These are phyloP conservation scores for Claviceps sp. DNA, from an alignment of 2,329 filamentous ascomycete genomes.

Conservation along the genomic window DNA sequence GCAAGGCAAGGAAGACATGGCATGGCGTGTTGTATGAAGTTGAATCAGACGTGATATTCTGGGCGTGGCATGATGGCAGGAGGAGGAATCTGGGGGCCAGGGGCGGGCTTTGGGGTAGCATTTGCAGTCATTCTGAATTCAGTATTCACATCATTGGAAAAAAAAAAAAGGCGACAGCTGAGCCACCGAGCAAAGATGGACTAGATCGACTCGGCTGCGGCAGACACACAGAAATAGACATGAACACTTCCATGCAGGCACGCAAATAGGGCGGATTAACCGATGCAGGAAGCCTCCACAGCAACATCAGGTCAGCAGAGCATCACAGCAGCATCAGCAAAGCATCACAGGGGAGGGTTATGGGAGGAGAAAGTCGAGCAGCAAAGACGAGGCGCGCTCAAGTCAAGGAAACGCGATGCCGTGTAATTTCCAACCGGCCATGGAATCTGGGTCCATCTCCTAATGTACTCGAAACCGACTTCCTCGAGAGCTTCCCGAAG, in stretches of 20 bases:
- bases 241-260: background rate
- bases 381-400: background rate
- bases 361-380: background rate
- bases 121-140: background rate
- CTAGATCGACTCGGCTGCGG: background rate
- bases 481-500: background rate
- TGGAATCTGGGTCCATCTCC: background rate
- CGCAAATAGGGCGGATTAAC: background rate
- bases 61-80: too few species aligned
- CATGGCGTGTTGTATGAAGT: background rate
- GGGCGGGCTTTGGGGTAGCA: background rate
- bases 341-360: background rate
- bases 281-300: too few species aligned
- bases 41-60: background rate
- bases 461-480: background rate
- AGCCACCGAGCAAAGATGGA: background rate
- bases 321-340: too few species aligned
- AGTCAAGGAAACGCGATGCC: background rate
- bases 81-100: background rate
- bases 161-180: background rate
- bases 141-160: too few species aligned
- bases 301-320: too few species aligned
- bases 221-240: background rate
- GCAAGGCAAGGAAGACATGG: background rate
- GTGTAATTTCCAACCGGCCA: background rate